These are phyloP conservation scores for Phytophthora constricta DNA, from an alignment of 352 stramenopile genomes.

Conservation along the genomic window DNA sequence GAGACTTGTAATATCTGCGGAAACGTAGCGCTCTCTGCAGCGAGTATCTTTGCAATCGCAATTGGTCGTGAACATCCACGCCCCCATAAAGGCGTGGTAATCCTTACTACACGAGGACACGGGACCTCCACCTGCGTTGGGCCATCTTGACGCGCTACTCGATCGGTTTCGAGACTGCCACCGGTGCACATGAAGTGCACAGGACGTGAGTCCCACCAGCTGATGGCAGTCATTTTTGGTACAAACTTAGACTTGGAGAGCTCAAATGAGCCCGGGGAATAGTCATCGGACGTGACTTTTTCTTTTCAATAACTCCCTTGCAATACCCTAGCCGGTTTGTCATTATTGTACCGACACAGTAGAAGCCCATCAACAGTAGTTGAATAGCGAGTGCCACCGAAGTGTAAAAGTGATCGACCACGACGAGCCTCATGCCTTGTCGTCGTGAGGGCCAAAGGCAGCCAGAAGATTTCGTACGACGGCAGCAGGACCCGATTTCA, in stretches of 20 bases:
- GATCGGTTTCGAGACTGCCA: slow-evolving; percentile 1
- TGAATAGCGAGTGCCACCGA: slow-evolving; percentile 9
- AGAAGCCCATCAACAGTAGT: slow-evolving; percentile 10
- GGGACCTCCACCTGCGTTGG: slow-evolving; percentile 6
- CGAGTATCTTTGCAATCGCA: not conserved
- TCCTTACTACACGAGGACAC: not conserved
- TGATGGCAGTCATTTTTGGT: slow-evolving; percentile 11
- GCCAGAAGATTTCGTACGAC: slow-evolving; percentile 8
- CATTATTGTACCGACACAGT: slow-evolving; percentile 20
- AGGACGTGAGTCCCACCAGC: slow-evolving; percentile 12
- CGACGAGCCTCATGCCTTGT: slow-evolving; percentile 14
- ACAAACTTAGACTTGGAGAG: slow-evolving; percentile 1
- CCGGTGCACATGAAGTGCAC: slow-evolving; percentile 19
- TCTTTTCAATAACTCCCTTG: slow-evolving; percentile 19
- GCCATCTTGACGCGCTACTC: not conserved
- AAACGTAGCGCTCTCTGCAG: not conserved
- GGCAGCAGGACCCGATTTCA: slow-evolving; percentile 2
- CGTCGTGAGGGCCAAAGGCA: slow-evolving; percentile 5
- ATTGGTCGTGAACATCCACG: not conserved
- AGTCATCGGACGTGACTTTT: not conserved
- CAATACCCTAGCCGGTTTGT: slow-evolving; percentile 22
- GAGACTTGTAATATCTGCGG: not conserved
- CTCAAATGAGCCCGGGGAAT: slow-evolving; percentile 6
- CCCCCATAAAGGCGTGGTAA: not conserved
- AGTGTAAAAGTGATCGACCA: slow-evolving; percentile 16